These are phyloP conservation scores for Saturnispora besseyi DNA, from an alignment of 805 yeast species.

Conservation along the genomic window DNA sequence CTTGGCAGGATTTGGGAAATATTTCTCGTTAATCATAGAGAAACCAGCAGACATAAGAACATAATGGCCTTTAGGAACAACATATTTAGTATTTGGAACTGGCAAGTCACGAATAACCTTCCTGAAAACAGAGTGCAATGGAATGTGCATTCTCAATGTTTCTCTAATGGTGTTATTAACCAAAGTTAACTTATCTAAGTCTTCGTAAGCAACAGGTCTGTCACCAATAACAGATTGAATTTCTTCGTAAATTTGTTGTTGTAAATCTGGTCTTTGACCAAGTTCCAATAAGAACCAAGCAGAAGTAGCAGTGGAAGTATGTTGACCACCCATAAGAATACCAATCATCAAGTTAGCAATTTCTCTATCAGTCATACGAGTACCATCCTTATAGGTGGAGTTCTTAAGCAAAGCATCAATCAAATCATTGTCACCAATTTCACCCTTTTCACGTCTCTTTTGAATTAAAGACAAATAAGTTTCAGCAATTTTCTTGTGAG, in stretches of 20 bases:
- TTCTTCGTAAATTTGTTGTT: constrained; percentile 72
- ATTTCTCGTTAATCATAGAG: constrained; percentile 65
- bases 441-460: constrained; percentile 65
- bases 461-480: constrained; percentile 76
- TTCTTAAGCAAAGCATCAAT: constrained; percentile 78
- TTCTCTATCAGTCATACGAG: constrained; percentile 88
- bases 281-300: constrained; percentile 91
- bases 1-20: constrained; percentile 64
- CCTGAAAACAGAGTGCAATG: constrained; percentile 92
- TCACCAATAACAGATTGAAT: constrained; percentile 54
- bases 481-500: constrained; percentile 70
- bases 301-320: constrained; percentile 92
- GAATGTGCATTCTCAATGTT: constrained; percentile 92
- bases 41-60: constrained; percentile 93
- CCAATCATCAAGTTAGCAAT: constrained; percentile 92
- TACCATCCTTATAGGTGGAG: constrained; percentile 89
- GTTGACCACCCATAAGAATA: constrained; percentile 98
- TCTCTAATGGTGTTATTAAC: constrained; percentile 82
- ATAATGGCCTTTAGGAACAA: constrained; percentile 83
- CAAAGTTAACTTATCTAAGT: constrained; percentile 70
- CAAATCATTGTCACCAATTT: constrained; percentile 71
- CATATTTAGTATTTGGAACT: constrained; percentile 68
- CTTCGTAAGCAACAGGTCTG: constrained; percentile 69
- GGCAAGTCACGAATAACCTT: constrained; percentile 71
- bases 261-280: constrained; percentile 79